These are phyloP conservation scores for Penicillium olsonii DNA, from an alignment of 2,329 filamentous ascomycete species.

Conservation along the genomic window DNA sequence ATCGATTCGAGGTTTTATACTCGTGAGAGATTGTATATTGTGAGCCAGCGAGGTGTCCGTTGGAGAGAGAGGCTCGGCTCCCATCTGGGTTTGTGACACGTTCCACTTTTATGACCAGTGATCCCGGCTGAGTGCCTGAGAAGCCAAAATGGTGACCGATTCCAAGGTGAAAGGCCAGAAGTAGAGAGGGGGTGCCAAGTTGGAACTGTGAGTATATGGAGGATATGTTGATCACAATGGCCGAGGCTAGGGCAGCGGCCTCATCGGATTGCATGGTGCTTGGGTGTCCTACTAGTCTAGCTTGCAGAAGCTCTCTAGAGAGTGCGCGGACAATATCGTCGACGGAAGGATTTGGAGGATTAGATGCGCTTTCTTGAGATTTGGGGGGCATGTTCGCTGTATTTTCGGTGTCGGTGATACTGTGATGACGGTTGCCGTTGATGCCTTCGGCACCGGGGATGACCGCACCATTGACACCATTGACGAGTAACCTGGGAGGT, in stretches of 20 bases:
- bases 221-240: slow-evolving; percentile 33
- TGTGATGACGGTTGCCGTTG: not conserved
- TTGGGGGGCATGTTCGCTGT: not conserved
- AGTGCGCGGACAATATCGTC: slow-evolving; percentile 37
- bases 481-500: slow-evolving; percentile 43
- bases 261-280: slow-evolving; percentile 32
- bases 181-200: slow-evolving; percentile 21
- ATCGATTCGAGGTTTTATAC: slow-evolving; percentile 25
- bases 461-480: slow-evolving; percentile 32
- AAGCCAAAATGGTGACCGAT: slow-evolving; percentile 39
- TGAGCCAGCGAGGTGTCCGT: slow-evolving; percentile 13
- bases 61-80: slow-evolving; percentile 1
- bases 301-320: slow-evolving; percentile 34
- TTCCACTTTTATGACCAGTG: slow-evolving; percentile 31
- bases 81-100: slow-evolving; percentile 3
- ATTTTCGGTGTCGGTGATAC: not conserved
- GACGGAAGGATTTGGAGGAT: slow-evolving; percentile 22
- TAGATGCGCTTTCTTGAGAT: slow-evolving; percentile 6
- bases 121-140: slow-evolving; percentile 22
- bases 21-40: slow-evolving; percentile 30
- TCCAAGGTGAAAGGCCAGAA: slow-evolving; percentile 40
- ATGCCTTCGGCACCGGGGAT: slow-evolving; percentile 1
- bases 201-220: slow-evolving; percentile 32
- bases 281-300: slow-evolving; percentile 30
- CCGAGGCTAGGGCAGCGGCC: slow-evolving; percentile 32